Percentiles rank a stretch among this genome's conserved stretches.
Conservation (phyloP, 2,329 filamentous ascomycete genomes). For the Rhinocladiella mackenziei region DNA sequence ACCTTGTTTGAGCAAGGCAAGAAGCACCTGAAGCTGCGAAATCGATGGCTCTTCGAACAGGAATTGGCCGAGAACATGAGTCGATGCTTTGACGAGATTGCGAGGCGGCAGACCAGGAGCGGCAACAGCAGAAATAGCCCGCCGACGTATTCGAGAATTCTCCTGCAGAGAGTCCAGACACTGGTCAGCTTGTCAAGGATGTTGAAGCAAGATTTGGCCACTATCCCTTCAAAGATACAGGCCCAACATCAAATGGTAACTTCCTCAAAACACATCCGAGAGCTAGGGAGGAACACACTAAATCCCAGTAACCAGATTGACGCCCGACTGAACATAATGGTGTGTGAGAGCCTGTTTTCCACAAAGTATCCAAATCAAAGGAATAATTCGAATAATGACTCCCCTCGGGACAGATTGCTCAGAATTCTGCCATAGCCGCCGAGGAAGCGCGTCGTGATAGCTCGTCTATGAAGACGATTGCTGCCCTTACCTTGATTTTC, state of each 20-base stretch:
- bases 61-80: not conserved
- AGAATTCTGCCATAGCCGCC: not conserved
- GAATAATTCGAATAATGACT: too few relatives aligned
- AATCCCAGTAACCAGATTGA: not conserved
- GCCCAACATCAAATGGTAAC: not conserved
- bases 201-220: not conserved
- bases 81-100: constrained; percentile 1
- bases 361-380: not conserved
- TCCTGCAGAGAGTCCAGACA: not conserved
- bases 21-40: not conserved
- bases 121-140: not conserved
- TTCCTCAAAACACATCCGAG: not conserved
- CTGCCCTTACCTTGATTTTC: not conserved
- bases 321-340: not conserved
- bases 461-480: not conserved
- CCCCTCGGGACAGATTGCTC: not conserved
- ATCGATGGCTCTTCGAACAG: not conserved
- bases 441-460: not conserved
- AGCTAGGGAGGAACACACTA: not conserved
- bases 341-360: not conserved
- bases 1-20: not conserved
- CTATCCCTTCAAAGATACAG: not conserved
- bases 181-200: not conserved
- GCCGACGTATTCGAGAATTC: not conserved
- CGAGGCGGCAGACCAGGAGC: not conserved